Percentiles rank a stretch among this genome's conserved stretches.
Evolutionary conservation across 2,329 filamentous ascomycete genomes (phyloP).

Genomic region (Bisporella sp.): DNA sequence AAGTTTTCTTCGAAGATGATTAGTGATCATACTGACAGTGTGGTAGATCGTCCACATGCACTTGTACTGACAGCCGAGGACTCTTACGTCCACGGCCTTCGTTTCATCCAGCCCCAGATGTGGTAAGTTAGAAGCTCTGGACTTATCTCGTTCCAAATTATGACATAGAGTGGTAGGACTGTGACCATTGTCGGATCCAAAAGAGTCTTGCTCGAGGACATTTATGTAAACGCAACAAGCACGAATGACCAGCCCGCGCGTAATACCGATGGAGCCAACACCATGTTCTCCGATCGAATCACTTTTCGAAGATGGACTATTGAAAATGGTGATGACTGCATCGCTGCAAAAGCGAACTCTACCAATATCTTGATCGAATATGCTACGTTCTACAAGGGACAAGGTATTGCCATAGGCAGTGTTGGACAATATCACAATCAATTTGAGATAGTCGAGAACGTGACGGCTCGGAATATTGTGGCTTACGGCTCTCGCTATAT

Average conservation of each 20-base stretch:
- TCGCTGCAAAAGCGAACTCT: conserved; percentile 48
- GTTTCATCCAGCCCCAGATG: no score
- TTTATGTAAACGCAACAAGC: conserved; percentile 46
- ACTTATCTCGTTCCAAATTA: no score
- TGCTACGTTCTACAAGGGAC: conserved; percentile 40
- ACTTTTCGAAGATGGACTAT: conserved; percentile 41
- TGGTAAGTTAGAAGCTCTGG: no score
- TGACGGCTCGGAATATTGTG: conserved; percentile 40
- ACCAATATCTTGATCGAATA: conserved; percentile 46
- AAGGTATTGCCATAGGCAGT: conserved; percentile 49
- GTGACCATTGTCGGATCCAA: conserved; percentile 35
- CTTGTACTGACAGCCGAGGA: no score
- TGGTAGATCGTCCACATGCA: no score
- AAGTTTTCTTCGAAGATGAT: conserved; percentile 31
- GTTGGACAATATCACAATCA: conserved; percentile 46
- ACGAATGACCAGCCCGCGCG: conserved; percentile 40
- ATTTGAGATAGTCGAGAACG: conserved; percentile 42
- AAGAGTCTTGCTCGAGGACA: conserved; percentile 40
- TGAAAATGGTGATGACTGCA: conserved; percentile 45
- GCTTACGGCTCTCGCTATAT: conserved; percentile 39
- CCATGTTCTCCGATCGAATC: conserved; percentile 44
- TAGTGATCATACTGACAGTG: no score
- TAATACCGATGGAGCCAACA: conserved; percentile 41
- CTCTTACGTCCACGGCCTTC: no score
- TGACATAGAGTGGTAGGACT: no score